Evolutionary conservation across 495 filamentous ascomycete species (phyloP).

Genomic region (Talaromyces ruber): DNA sequence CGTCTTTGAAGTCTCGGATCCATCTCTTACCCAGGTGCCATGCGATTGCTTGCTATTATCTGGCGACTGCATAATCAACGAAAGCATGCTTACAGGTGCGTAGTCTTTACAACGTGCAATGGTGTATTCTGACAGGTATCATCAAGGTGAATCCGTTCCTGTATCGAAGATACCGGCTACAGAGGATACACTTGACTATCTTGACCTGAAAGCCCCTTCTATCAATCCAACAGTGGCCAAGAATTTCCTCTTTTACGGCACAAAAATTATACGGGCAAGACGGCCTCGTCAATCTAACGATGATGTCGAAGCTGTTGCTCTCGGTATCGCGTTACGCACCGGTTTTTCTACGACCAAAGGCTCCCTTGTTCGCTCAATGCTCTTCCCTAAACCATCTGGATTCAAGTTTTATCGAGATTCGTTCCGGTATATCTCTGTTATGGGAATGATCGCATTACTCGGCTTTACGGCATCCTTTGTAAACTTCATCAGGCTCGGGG

Average conservation of each 20-base stretch:
- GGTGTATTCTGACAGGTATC: background rate
- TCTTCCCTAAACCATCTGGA: slow-evolving; percentile 94
- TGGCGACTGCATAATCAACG: slow-evolving; percentile 97
- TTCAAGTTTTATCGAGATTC: slow-evolving; percentile 99
- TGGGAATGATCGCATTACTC: slow-evolving; percentile 78
- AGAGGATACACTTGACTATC: slow-evolving; percentile 64
- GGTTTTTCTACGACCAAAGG: slow-evolving; percentile 98
- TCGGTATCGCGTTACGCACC: slow-evolving; percentile 86
- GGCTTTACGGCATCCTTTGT: slow-evolving; percentile 87
- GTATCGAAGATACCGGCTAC: slow-evolving; percentile 85
- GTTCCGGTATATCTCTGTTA: slow-evolving; percentile 95
- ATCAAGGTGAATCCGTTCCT: slow-evolving; percentile 82
- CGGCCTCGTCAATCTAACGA: slow-evolving; percentile 69
- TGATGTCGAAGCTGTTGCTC: slow-evolving; percentile 81
- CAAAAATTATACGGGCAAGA: slow-evolving; percentile 86
- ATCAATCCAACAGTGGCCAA: slow-evolving; percentile 73
- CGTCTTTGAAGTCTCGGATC: slow-evolving; percentile 95
- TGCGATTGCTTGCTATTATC: slow-evolving; percentile 87
- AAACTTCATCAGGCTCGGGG: slow-evolving; percentile 79
- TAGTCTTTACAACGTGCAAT: background rate
- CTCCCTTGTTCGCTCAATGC: slow-evolving; percentile 92
- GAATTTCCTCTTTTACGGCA: slow-evolving; percentile 88
- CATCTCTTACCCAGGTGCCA: slow-evolving; percentile 85
- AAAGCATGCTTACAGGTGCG: slow-evolving; percentile 94
- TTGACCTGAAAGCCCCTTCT: slow-evolving; percentile 70